phyloP scores from a whole-genome alignment of 1,284 basidiomycete genomes.

The Earliella scabrosa region DNA sequence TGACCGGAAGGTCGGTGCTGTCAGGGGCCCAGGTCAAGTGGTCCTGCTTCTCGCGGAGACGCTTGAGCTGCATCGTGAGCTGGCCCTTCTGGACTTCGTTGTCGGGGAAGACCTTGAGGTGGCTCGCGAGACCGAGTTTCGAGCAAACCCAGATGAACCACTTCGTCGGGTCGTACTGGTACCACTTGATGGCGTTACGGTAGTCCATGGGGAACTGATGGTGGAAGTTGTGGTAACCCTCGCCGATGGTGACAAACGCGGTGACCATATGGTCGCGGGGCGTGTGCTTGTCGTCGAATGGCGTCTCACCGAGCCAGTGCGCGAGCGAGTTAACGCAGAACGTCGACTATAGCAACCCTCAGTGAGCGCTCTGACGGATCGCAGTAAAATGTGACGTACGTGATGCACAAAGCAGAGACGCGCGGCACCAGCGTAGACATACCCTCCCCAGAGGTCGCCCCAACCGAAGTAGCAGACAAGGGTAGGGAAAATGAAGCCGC shows the following conservation, averaged over 20 bases:
- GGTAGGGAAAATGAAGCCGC: constrained; percentile 80
- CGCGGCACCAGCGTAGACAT: constrained; percentile 84
- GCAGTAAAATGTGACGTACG: constrained; percentile 48
- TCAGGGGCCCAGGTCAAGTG: constrained; percentile 81
- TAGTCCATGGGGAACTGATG: constrained; percentile 96
- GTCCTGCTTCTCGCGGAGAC: constrained; percentile 73
- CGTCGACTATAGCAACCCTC: constrained; percentile 62
- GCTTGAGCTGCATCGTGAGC: constrained; percentile 92
- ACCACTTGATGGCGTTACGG: constrained; percentile 92
- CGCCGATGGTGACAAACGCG: constrained; percentile 87
- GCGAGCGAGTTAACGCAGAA: constrained; percentile 97
- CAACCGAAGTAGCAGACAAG: constrained; percentile 79
- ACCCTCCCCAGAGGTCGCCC: constrained; percentile 87
- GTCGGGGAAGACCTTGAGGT: constrained; percentile 92
- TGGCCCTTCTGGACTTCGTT: constrained; percentile 94
- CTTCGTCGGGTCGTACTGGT: constrained; percentile 89
- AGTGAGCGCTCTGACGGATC: constrained; percentile 4
- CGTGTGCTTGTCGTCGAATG: constrained; percentile 96
- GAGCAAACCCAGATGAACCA: constrained; percentile 85
- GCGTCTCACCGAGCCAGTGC: constrained; percentile 91
- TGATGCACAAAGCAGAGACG: constrained; percentile 90
- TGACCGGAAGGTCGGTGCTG: constrained; percentile 75
- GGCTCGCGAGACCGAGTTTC: constrained; percentile 77
- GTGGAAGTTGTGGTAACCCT: constrained; percentile 98
- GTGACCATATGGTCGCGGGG: constrained; percentile 88